Base-by-base conservation (phyloP, 305 asterid genomes). In the Salvia sclarea region DNA sequence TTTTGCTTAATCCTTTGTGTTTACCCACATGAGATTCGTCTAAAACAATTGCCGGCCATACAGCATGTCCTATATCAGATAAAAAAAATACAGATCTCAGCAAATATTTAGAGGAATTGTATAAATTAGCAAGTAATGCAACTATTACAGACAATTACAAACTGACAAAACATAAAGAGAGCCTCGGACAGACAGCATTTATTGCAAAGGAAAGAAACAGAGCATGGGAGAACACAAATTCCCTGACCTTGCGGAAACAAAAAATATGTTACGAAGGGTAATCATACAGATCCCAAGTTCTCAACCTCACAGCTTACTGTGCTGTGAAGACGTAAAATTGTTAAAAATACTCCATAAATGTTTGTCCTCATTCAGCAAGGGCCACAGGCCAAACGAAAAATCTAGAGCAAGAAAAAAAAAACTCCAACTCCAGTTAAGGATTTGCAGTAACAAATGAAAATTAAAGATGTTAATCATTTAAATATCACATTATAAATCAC, bases 21-120 rank as follows among this genome's bases (percentile, higher is more conserved):
- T 80, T 84, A 74, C 83, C 81, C 67, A 78, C 84, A 63, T 76
- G 83, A 78, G 96, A 88, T 82, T 86, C 96, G 80, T 90, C 92
- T 84, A 88, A 72, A 72, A 95, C 86, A 70, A 90, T 68, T 70
- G 99, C 97, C 33, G 99, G 97, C 99, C 98, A 95, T 79, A 82
- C 79, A 77, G 98, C 97, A 84, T 92, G 91, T 72, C 99, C 99
- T 95, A 82, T 69, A 78, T 63, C 69, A 82, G 18, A 67, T 37
- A 63, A 69, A 60, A 63, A 69, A 60, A 69, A 57, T 17, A 72
- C 66, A 62, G 59, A 37, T 64, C 20, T 60, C 49, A 70, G 57
- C 41, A 57, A 48, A 45, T 49, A 18, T 37, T 57, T 54, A 55
- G 66, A 72, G 35, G 1, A 30, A 31, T 21, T 25, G 40, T 59